Conservation (phyloP, 306 rosid species). For the Coriaria nepalensis region DNA sequence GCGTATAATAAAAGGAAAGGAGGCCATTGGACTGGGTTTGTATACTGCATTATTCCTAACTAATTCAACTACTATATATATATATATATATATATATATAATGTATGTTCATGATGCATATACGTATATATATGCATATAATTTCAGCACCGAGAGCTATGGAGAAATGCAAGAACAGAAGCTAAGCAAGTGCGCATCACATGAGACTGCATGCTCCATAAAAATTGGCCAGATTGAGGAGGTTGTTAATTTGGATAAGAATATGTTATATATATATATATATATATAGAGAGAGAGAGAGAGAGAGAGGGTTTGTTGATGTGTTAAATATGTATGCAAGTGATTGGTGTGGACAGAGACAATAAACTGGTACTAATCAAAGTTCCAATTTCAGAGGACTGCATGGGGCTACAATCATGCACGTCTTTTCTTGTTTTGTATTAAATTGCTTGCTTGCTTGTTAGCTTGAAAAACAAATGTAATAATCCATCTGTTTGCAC, state of each 20-base stretch:
- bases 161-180: slow-evolving; percentile 78
- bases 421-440: slow-evolving; percentile 14
- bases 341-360: slow-evolving; percentile 24
- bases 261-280: too few relatives aligned
- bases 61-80: neutral
- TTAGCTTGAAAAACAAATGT: neutral
- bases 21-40: slow-evolving; percentile 86
- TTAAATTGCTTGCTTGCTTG: slow-evolving; percentile 12
- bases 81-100: neutral
- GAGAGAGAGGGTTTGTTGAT: slow-evolving; percentile 20
- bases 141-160: slow-evolving; percentile 73
- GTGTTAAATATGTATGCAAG: slow-evolving; percentile 12
- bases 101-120: neutral
- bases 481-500: too few relatives aligned
- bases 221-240: slow-evolving; percentile 12
- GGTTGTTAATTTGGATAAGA: too few relatives aligned
- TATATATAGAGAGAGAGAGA: slow-evolving; percentile 1
- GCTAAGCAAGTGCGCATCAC: slow-evolving; percentile 26
- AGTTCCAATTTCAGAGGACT: slow-evolving; percentile 9
- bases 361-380: slow-evolving; percentile 17
- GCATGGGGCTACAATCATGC: neutral
- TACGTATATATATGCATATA: neutral
- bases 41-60: neutral
- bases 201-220: slow-evolving; percentile 28
- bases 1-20: slow-evolving; percentile 90